Evolutionary conservation across 2,329 filamentous ascomycete species (phyloP).

Genomic region (Penicillium griseofulvum): DNA sequence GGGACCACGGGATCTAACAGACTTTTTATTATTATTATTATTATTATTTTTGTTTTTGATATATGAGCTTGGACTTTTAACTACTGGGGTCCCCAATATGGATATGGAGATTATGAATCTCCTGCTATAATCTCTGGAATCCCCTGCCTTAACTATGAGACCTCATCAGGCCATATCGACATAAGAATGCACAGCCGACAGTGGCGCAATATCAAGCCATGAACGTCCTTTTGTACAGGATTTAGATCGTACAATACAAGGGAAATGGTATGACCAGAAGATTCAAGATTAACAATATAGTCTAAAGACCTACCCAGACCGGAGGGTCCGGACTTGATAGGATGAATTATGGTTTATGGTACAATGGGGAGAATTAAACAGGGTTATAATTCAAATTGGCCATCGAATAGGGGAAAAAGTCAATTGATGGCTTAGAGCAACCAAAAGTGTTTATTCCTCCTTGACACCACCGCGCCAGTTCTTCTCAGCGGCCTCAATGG

Average conservation of each 20-base stretch:
- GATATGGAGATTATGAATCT: not conserved
- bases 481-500: slow-evolving; percentile 52
- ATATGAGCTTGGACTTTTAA: not conserved
- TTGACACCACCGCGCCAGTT: slow-evolving; percentile 51
- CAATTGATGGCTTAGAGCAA: not conserved
- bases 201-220: not conserved
- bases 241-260: not conserved
- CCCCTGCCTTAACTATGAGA: not conserved
- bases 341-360: slow-evolving; percentile 7
- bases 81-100: not conserved
- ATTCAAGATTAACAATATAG: not conserved
- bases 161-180: slow-evolving; percentile 3
- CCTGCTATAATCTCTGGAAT: too few relatives aligned
- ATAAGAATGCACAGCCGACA: not conserved
- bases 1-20: slow-evolving; percentile 12
- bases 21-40: slow-evolving; percentile 13
- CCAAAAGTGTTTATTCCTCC: slow-evolving; percentile 43
- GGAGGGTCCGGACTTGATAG: not conserved
- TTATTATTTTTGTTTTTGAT: not conserved
- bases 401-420: not conserved
- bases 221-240: not conserved
- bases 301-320: not conserved
- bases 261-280: not conserved
- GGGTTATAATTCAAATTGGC: not conserved
- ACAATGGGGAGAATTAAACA: slow-evolving; percentile 1